A percentile compares a stretch with the other conserved stretches of the same genome.
These are phyloP conservation scores for Starmerella floris DNA, from an alignment of 805 yeast species.

Conservation along the genomic window DNA sequence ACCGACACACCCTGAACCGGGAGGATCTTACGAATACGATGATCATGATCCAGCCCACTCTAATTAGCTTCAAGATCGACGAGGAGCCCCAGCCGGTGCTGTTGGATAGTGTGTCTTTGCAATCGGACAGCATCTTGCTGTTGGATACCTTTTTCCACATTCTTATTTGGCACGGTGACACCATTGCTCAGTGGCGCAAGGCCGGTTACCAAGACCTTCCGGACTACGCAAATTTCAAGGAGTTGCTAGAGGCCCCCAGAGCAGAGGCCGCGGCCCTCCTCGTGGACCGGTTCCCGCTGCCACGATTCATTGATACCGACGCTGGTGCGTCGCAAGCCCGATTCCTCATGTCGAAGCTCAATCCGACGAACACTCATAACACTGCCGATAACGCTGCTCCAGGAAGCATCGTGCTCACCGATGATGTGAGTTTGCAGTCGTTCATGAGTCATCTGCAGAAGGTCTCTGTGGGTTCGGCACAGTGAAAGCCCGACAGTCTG, in stretches of 20 bases:
- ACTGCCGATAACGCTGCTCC: conserved; percentile 31
- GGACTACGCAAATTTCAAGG: conserved; percentile 78
- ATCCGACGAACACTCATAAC: conserved; percentile 80
- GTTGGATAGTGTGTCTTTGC: conserved; percentile 82
- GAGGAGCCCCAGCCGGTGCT: conserved; percentile 82
- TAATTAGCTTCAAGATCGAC: conserved; percentile 71
- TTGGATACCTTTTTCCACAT: conserved; percentile 95
- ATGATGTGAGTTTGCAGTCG: conserved; percentile 87
- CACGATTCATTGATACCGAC: conserved; percentile 92
- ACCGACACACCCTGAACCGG: conserved; percentile 78
- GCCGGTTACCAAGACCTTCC: conserved; percentile 86
- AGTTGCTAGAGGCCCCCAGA: conserved; percentile 75
- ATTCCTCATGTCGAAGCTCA: conserved; percentile 84
- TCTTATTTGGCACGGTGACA: conserved; percentile 86
- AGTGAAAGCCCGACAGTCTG: no score
- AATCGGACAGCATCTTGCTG: conserved; percentile 72
- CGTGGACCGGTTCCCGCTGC: conserved; percentile 91
- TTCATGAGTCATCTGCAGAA: conserved; percentile 91
- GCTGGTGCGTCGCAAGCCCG: conserved; percentile 99
- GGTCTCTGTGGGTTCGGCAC: conserved; percentile 45
- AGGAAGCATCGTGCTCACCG: conserved; percentile 76
- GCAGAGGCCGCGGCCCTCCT: conserved; percentile 84
- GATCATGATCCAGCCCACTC: conserved; percentile 95
- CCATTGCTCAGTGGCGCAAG: conserved; percentile 92
- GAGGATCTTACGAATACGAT: conserved; percentile 88